These are phyloP conservation scores for Citropsis articulata DNA, from an alignment of 345 rosid genomes.

Conservation along the genomic window DNA sequence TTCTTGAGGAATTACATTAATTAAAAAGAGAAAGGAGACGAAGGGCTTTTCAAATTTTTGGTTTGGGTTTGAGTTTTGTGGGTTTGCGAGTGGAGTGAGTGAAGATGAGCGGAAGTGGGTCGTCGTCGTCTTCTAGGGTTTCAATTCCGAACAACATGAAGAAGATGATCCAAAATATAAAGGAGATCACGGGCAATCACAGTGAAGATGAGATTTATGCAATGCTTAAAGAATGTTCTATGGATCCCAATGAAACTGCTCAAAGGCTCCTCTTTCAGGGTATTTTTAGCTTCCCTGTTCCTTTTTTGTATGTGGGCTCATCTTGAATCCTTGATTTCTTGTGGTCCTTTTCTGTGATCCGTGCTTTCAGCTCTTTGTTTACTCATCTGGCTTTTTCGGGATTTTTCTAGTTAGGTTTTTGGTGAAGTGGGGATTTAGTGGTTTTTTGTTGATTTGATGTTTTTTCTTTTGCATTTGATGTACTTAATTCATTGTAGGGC, in stretches of 20 bases:
- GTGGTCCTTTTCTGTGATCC: conserved; percentile 16
- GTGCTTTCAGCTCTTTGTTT: not conserved
- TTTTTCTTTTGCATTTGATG: conserved; percentile 9
- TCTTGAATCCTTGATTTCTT: conserved; percentile 7
- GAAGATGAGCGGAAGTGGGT: conserved; percentile 76
- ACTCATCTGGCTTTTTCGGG: conserved; percentile 22
- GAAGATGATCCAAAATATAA: conserved; percentile 67
- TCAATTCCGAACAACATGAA: conserved; percentile 55
- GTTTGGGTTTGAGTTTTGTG: not conserved
- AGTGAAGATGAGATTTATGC: conserved; percentile 93
- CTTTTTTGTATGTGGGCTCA: not conserved
- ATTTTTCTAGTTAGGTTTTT: not conserved
- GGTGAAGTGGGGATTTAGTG: conserved; percentile 20
- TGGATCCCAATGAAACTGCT: conserved; percentile 90
- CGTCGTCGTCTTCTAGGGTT: conserved; percentile 42
- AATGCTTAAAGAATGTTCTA: conserved; percentile 82
- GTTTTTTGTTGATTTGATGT: conserved; percentile 18
- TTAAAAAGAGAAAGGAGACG: conserved; percentile 17
- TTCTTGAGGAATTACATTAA: not conserved
- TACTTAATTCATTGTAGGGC: not conserved
- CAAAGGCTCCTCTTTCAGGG: conserved; percentile 75
- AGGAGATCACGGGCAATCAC: conserved; percentile 78
- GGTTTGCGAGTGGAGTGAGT: conserved; percentile 11
- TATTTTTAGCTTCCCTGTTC: conserved; percentile 13
- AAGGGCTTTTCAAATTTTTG: not conserved